Evolutionary conservation across 257 asterid genomes (phyloP), one percentile per base, ranked within the genome.

Genomic region (Thymus quinquecostatus): DNA sequence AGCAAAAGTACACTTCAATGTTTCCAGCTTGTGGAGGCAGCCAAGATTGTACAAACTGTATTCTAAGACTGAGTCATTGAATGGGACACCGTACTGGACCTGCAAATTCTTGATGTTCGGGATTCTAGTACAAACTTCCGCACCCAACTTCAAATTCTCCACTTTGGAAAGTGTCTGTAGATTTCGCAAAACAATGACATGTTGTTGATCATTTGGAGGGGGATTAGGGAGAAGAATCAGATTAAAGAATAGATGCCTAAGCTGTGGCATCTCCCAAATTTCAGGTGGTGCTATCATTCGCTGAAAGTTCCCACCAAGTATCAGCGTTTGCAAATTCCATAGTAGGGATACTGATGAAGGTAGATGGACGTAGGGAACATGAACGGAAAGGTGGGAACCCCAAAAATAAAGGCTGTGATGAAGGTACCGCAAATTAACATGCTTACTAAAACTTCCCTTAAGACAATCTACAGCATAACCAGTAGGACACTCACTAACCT

Each of bases 301-400:
- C 34, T 66, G 10, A 6, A 2, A 7, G 21, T 27, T 27, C 34
- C n/a, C n/a, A 2, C 10, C 28, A 1, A 66, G 40, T 14, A 50
- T 14, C 21, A 66, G 14, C 2, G 71, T 50, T 66, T 50, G 61
- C 36, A 66, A 14, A 51, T 51, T 66, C 71, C 71, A 66, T 2
- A 50, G 3, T 30, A 3, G 14, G 27, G 49, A 66, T 33, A 66
- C 9, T 36, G 50, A 66, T 13, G 71, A 51, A 34, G 60, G 70
- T 32, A 66, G 33, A 28, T 51, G 21, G 14, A 7, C 11, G 2
- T 21, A 7, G 33, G 33, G 33, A 5, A 54, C 36, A 33, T 33
- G 36, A 1, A 3, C n/a, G 10, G 13, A 9, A 8, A 27, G 7
- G 59, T 21, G 27, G 59, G 34, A 21, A 54, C 33, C 11, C 10